Evolutionary conservation across 805 yeast genomes (phyloP).

Genomic region (Saccharomycopsis javanensis): DNA sequence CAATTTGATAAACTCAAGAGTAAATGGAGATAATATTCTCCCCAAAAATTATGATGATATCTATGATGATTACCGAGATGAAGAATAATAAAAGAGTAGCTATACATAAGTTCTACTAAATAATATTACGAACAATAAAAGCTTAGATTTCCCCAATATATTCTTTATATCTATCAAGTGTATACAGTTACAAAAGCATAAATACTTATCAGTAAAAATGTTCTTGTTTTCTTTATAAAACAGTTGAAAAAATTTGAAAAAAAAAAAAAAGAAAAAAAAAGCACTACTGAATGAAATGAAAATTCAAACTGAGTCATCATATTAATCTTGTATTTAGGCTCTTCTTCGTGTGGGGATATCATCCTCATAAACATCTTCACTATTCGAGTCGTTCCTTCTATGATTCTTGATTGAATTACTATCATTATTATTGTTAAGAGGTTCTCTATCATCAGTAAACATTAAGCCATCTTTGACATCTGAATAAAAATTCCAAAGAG

Average conservation of each 20-base stretch:
- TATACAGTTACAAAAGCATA: too few relatives aligned
- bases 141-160: too few relatives aligned
- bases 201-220: too few relatives aligned
- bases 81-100: conserved; percentile 5
- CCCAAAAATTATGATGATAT: conserved; percentile 14
- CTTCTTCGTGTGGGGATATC: background rate
- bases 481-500: conserved; percentile 18
- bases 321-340: background rate
- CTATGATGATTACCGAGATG: conserved; percentile 13
- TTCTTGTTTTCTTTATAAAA: too few relatives aligned
- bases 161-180: too few relatives aligned
- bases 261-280: too few relatives aligned
- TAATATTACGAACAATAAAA: too few relatives aligned
- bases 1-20: conserved; percentile 7
- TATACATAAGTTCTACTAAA: too few relatives aligned
- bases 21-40: conserved; percentile 10
- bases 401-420: background rate
- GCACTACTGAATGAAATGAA: background rate
- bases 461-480: conserved; percentile 20
- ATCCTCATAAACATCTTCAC: conserved; percentile 17
- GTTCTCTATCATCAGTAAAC: conserved; percentile 16
- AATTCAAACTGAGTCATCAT: too few relatives aligned
- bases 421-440: background rate
- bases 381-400: background rate
- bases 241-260: too few relatives aligned